A percentile compares a stretch with the other conserved stretches of the same genome.
These are phyloP conservation scores for Chlorella variabilis DNA, from an alignment of 163 green algal genomes.

Conservation along the genomic window DNA sequence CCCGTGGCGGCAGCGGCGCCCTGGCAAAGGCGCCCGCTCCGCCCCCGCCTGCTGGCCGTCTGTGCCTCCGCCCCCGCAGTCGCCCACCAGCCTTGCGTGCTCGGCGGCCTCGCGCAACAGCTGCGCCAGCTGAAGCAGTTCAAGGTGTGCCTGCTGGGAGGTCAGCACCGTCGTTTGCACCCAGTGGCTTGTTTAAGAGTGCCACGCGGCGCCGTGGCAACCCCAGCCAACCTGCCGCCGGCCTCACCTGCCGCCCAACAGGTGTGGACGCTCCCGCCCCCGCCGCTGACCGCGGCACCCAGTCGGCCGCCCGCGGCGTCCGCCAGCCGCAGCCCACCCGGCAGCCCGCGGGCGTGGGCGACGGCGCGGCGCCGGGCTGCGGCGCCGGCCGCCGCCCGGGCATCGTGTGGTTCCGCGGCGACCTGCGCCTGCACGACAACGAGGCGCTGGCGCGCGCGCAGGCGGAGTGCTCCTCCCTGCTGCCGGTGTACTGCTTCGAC, in stretches of 20 bases:
- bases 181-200: no score
- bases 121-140: slow-evolving; percentile 23
- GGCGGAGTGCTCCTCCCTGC: slow-evolving; percentile 35
- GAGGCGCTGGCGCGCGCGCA: slow-evolving; percentile 37
- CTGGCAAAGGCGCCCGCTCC: background rate
- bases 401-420: slow-evolving; percentile 74
- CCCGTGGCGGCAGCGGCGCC: background rate
- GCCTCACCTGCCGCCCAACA: no score
- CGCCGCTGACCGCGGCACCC: background rate
- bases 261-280: no score
- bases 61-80: background rate
- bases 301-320: background rate
- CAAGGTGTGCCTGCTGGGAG: background rate
- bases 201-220: no score
- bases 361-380: background rate
- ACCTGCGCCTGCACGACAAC: slow-evolving; percentile 76
- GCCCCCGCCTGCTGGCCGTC: background rate
- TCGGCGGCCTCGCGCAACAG: background rate
- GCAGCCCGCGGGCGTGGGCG: background rate
- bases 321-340: background rate
- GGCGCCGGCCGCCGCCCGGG: slow-evolving; percentile 20
- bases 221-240: no score
- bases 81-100: background rate
- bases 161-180: no score
- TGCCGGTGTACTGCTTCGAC: slow-evolving; percentile 61